Evolutionary conservation across 1,284 basidiomycete genomes (phyloP).

Genomic region (Cutaneotrichosporon cutaneum): DNA sequence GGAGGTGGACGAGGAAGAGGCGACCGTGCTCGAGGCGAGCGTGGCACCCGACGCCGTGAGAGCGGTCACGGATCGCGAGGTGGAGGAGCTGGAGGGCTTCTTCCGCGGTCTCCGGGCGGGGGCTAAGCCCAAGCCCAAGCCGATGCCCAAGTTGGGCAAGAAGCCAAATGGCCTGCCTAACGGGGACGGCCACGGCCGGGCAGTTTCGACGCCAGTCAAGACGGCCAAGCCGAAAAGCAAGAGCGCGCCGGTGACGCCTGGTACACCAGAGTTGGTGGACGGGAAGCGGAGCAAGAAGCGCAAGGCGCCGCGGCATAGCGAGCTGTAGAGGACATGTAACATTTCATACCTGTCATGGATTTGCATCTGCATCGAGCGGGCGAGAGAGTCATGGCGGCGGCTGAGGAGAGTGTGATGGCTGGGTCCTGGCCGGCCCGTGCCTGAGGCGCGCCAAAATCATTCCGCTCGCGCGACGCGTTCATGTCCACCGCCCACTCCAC

Average conservation of each 20-base stretch:
- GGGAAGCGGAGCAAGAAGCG: constrained; percentile 26
- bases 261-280: constrained; percentile 17
- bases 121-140: constrained; percentile 7
- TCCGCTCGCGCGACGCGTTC: constrained; percentile 1
- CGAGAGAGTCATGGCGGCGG: too few relatives aligned
- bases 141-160: constrained; percentile 7
- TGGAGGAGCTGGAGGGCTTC: constrained; percentile 21
- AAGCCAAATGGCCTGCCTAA: constrained; percentile 10
- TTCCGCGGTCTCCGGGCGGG: constrained; percentile 15
- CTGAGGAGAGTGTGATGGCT: background rate
- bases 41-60: constrained; percentile 13
- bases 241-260: constrained; percentile 2
- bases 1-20: constrained; percentile 11
- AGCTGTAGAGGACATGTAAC: constrained; percentile 11
- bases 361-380: background rate
- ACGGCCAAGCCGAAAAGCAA: constrained; percentile 8
- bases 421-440: background rate
- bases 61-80: constrained; percentile 20
- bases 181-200: constrained; percentile 7
- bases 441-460: background rate
- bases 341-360: background rate
- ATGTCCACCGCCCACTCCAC: background rate
- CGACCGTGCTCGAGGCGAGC: background rate
- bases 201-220: constrained; percentile 16
- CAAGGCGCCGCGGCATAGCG: constrained; percentile 25